Conservation (phyloP, 441 rosid species). For the Gossypium schwendimanii region DNA sequence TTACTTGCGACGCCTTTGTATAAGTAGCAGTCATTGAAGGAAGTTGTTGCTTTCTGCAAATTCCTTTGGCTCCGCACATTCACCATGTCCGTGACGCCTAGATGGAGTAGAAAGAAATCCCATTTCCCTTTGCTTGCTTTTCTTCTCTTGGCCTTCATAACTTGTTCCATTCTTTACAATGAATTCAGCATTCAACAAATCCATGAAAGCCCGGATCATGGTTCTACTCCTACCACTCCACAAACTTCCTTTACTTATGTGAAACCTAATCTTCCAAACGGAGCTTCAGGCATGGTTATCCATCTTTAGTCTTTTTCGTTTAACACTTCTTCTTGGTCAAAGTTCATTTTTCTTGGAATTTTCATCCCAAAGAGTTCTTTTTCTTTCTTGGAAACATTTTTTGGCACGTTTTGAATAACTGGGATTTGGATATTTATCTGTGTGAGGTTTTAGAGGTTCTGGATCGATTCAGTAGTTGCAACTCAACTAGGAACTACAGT, state of each 20-base stretch:
- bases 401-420: constrained; percentile 1
- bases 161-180: constrained; percentile 44
- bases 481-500: constrained; percentile 54
- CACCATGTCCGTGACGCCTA: constrained; percentile 37
- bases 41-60: neutral
- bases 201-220: constrained; percentile 30
- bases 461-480: constrained; percentile 77
- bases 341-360: neutral
- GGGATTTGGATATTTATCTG: neutral
- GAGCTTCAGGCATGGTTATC: constrained; percentile 34
- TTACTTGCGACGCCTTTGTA: neutral
- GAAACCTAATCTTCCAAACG: constrained; percentile 45
- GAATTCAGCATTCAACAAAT: constrained; percentile 55
- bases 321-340: neutral
- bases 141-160: constrained; percentile 37
- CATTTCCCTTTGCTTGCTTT: constrained; percentile 44
- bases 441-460: constrained; percentile 38
- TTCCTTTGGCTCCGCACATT: neutral
- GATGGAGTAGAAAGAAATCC: constrained; percentile 65
- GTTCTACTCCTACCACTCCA: constrained; percentile 11
- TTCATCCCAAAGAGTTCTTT: too few species aligned
- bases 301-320: constrained; percentile 4
- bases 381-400: neutral
- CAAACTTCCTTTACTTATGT: constrained; percentile 31
- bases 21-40: neutral